Conservation (phyloP, 495 filamentous ascomycete genomes). For the Penicillium salamii region DNA sequence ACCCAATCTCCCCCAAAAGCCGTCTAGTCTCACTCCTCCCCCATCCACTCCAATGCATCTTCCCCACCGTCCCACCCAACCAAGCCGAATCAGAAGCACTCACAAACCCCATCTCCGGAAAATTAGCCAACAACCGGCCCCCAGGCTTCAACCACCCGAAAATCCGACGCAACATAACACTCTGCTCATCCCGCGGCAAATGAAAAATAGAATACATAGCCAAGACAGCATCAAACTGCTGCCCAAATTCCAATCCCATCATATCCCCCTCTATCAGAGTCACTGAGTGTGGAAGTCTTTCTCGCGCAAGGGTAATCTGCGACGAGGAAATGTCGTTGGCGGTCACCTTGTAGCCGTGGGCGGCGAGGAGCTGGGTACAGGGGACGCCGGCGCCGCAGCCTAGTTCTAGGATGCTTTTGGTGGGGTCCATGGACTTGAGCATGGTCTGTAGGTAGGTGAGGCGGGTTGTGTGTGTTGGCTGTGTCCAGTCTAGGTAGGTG, state of each 20-base stretch:
- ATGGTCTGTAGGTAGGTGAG: conserved; percentile 28
- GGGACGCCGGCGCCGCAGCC: conserved; percentile 43
- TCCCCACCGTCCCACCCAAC: conserved; percentile 21
- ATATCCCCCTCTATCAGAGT: conserved; percentile 39
- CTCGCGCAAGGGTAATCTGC: conserved; percentile 32
- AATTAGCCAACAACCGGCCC: conserved; percentile 38
- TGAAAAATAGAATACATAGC: conserved; percentile 46
- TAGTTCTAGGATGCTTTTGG: conserved; percentile 32
- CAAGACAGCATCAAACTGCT: conserved; percentile 37
- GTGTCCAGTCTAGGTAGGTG: conserved; percentile 38
- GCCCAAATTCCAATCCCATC: conserved; percentile 31
- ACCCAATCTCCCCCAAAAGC: conserved; percentile 17
- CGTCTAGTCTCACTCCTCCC: conserved; percentile 23
- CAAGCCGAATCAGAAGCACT: conserved; percentile 16
- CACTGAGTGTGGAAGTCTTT: conserved; percentile 14
- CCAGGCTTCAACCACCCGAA: conserved; percentile 39
- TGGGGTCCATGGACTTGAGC: conserved; percentile 14
- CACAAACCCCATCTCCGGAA: conserved; percentile 23
- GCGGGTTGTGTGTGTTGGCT: conserved; percentile 20
- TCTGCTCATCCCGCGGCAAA: conserved; percentile 41
- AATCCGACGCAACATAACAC: conserved; percentile 29
- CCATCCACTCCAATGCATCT: conserved; percentile 46
- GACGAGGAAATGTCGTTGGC: conserved; percentile 39
- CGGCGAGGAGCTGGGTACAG: conserved; percentile 25
- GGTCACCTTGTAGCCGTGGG: conserved; percentile 16